Base-by-base conservation (phyloP, 805 yeast genomes). In the Candida gorgasii region DNA sequence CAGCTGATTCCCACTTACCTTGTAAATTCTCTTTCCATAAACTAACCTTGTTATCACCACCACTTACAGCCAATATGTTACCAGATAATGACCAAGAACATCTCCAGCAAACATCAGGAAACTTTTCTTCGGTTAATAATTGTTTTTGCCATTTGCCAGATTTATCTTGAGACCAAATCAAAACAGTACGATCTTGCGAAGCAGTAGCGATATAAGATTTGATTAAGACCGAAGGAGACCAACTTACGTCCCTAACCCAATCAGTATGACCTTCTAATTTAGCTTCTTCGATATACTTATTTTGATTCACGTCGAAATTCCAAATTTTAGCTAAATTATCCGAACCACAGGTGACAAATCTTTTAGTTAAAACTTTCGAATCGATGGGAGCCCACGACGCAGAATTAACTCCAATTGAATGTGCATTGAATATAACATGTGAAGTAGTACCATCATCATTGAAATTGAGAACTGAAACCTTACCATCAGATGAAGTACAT, bases 191-290 rank as follows among this genome's bases (percentile, higher is more conserved):
- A 65, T 93, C 99, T 68, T 93, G 98, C 16, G 98, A 90, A 8
- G 97, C 97, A 27, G 96, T 82, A 11, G 98, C 99, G 55, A 93
- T 86, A 62, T 89, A 92, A 11, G 95, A 82, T 53, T 87, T 84
- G 36, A 88, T 78, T 48, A 93, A 76, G 36, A 88, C 81, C 1
- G 96, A 82, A 36, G 98, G 97, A 15, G 97, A 89, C 99, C 99
- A 93, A 3, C 95, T 89, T 47, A 92, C 97, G 62, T 93, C 99
- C 65, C 99, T 83, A 24, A 93, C 97, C 99, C 99, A 93, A 65
- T 93, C 99, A 13, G 87, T 75, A 65, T 93, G 99, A 30, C 97
- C 99, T 49, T 82, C 83, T 42, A 93, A 76, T 19, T 80, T 77
- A 32, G 82, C 83, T 63, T 92, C 97, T 55, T 83, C 76, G 18